Conservation (phyloP, 495 filamentous ascomycete species). For the Thermothielavioides terrestris region DNA sequence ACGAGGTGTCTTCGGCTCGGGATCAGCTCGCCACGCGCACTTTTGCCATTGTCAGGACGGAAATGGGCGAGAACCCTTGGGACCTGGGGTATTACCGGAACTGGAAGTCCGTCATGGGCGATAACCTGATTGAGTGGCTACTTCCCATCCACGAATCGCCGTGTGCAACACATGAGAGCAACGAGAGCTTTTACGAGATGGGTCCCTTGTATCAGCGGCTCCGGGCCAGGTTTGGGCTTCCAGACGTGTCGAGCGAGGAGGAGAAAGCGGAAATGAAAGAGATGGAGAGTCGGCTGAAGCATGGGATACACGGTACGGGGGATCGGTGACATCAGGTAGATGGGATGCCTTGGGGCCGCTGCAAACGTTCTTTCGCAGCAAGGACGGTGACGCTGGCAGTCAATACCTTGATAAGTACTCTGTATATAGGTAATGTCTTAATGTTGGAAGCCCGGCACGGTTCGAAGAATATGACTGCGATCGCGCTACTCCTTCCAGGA, state of each 20-base stretch:
- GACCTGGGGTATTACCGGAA: constrained; percentile 58
- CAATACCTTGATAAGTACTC: too few species aligned
- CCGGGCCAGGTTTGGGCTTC: constrained; percentile 29
- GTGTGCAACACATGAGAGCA: constrained; percentile 42
- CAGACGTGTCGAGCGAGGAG: constrained; percentile 13
- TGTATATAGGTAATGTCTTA: too few species aligned
- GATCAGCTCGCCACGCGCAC: constrained; percentile 47
- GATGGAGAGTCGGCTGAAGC: neutral
- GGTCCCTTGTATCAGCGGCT: constrained; percentile 35
- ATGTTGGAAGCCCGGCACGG: too few species aligned
- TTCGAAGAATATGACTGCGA: too few species aligned
- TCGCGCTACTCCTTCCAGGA: too few species aligned
- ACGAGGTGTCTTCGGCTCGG: constrained; percentile 14
- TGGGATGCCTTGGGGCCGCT: constrained; percentile 9
- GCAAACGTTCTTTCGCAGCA: too few species aligned
- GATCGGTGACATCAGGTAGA: constrained; percentile 10
- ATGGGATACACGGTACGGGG: constrained; percentile 1
- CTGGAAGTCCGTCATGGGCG: constrained; percentile 67
- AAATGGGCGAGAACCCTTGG: constrained; percentile 72
- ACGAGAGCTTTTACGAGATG: constrained; percentile 41
- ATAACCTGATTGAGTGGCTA: constrained; percentile 60
- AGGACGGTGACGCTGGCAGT: too few species aligned
- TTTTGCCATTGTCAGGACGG: constrained; percentile 67
- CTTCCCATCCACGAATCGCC: constrained; percentile 61
- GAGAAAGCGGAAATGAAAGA: constrained; percentile 3